Base-by-base conservation (phyloP, 768 basidiomycete genomes). In the Leccinum pellstonianum region DNA sequence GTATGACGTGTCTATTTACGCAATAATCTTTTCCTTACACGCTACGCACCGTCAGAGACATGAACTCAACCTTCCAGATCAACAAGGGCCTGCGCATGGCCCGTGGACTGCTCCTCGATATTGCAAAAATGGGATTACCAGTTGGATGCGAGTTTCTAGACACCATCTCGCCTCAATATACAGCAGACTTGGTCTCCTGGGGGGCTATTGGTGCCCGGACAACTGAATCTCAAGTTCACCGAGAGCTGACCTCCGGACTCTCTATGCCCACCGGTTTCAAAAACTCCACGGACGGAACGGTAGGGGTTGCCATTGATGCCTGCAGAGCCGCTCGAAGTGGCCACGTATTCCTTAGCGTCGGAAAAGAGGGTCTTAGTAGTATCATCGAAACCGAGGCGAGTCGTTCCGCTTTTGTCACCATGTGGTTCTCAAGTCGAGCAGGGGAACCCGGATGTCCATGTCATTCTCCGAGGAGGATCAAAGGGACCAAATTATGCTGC, bases 251-350 rank as follows among this genome's bases (percentile, higher is more conserved):
- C 10, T 90, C 87, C 5, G 91, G 87, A 2, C 79, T 96, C n/a
- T 93, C 91, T 15, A 94, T 96, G 91, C 90, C 92, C 3, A 93
- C 95, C 5, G 97, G 97, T 8, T 98, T 99, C 86, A 99, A 99
- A 78, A 99, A 99, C 68, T 92, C 92, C 11, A 98, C 96, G 2
- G 97, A 98, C 66, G 97, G 97, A 41, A 88, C 87, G 29, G 84
- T 96, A 47, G 85, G 87, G 52, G 91, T 98, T 63, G 95, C 97
- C 0, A 83, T 98, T 49, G 95, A 99, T 74, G 96, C 96, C 3
- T 98, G 95, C 76, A 85, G 95, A 37, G 92, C 96, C 15, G 95
- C 97, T 17, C 84, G 86, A 60, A 83, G 84, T 57, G 91, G 92
- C 1, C 96, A 99, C 74, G 93, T 95, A 59, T 99, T 99, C 85